phyloP scores from a whole-genome alignment of 176 grass and related monocot genomes.

The Pontederia crassipes region DNA sequence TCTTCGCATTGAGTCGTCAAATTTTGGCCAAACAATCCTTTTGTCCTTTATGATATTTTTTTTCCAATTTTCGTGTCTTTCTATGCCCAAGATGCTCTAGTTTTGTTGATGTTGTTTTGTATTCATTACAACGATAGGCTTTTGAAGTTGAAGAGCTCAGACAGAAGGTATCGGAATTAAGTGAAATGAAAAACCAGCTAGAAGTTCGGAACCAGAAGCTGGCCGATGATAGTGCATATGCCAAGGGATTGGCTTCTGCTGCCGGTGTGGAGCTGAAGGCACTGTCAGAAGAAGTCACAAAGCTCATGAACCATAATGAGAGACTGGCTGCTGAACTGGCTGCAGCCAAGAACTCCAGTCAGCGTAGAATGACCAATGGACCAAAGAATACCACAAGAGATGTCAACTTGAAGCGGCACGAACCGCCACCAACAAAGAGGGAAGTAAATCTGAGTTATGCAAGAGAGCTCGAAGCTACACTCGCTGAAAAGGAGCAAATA shows the following conservation, averaged over 20 bases:
- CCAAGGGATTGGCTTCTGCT: constrained; percentile 91
- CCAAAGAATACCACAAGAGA: constrained; percentile 52
- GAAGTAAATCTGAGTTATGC: constrained; percentile 45
- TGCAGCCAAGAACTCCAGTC: constrained; percentile 43
- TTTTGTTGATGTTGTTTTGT: background rate
- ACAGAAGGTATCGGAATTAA: constrained; percentile 51
- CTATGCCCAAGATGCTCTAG: too few relatives aligned
- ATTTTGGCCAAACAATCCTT: too few relatives aligned
- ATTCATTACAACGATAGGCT: constrained; percentile 25
- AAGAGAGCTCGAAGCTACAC: constrained; percentile 52
- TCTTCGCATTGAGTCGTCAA: too few relatives aligned
- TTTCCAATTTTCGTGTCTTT: background rate
- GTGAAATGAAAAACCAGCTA: constrained; percentile 54
- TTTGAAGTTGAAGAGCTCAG: constrained; percentile 62
- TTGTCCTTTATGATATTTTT: background rate
- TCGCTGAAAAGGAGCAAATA: constrained; percentile 60
- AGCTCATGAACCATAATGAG: constrained; percentile 99
- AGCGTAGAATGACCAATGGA: constrained; percentile 53
- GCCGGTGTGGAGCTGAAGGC: constrained; percentile 96
- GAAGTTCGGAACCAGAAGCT: constrained; percentile 77
- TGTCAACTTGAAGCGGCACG: constrained; percentile 48
- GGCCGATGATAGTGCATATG: constrained; percentile 86
- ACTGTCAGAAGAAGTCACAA: constrained; percentile 93
- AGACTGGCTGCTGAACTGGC: constrained; percentile 67
- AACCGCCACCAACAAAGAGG: constrained; percentile 48